Base-by-base conservation (phyloP, 1,284 basidiomycete species). In the Lignosus rhinocerotis region DNA sequence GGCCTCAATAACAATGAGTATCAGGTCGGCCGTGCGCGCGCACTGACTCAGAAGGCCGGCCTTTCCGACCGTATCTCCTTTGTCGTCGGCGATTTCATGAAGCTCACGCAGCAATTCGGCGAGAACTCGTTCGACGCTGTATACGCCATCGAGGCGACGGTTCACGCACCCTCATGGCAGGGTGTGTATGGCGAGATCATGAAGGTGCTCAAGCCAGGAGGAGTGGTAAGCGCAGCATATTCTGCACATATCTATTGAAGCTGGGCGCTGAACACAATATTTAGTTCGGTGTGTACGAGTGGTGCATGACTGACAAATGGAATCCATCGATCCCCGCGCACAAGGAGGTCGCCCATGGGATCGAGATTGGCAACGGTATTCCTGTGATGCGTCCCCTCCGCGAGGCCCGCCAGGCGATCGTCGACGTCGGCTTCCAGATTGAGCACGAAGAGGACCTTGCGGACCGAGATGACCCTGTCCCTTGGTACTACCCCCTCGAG, bases 1-100 rank as follows among this genome's bases (percentile, higher is more conserved):
- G 96, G 96, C 47, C 68, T 98, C 66, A 98, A 98, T 82, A 98
- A 98, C 84, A 99, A 99, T 76, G 91, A 92, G 67, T 98, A 94
- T 82, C 97, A 99, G 78, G 80, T 98, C 55, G 83, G 85, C 56
- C 86, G 94, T 32, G 96, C 96, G 4, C 83, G 84, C 65, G 86
- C 84, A 73, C 96, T 98, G 77, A 94, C 96, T 53, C 80, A 84
- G 67, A 80, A 83, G 65, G 92, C 89, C 25, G 92, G 90, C 3
- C 80, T 98, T 39, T 81, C 88, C 59, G 77, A 86, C 63, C 88
- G 93, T 75, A 82, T 98, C 45, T 80, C 83, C 50, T 98, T 90
- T 71, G 88, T 87, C 59, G 91, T 92, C 77, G 95, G 93, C 19
- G 96, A 99, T 76, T 99, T 99, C 70, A 98, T 98, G 95, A 93